Base-by-base conservation (phyloP, 2,329 filamentous ascomycete species). In the Pyrenophora seminiperda region DNA sequence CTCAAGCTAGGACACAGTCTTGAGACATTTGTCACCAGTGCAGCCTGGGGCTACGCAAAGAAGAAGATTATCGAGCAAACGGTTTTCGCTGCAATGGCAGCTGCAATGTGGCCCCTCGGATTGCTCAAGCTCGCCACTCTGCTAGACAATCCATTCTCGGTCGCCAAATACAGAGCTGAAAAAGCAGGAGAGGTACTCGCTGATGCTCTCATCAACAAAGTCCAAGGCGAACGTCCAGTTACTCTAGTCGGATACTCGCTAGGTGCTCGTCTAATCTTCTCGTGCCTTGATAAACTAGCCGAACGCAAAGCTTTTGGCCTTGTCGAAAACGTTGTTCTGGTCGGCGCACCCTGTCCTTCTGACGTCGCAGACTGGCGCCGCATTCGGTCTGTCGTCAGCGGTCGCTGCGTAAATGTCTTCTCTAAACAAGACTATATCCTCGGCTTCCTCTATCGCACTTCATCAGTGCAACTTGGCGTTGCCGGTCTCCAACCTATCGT, bases 381-480 rank as follows among this genome's bases (percentile, higher is more conserved):
- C 30, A 84, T 96, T 59, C 84, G 90, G 22, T 84, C 83, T 36
- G 90, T 93, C 0, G 91, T 96, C 0, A 84, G 87, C 1, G 91
- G 92, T 2, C 83, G 88, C 49, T 80, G 96, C 6, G 88, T 96
- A 62, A 97, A 97, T 62, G 90, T 93, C 7, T 96, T 88, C 73
- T 93, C 90, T 1, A 85, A 87, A 43, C 92, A 94, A 53, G 92
- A 97, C 72, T 89, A 90, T 65, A 85, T 97, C 24, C 83, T 97
- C 1, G 91, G 85, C 1, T 93, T 96, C 68, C 77, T 96, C 14
- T 96, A 97, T 71, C 85, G 92, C 36, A 87, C 90, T 2, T 91
- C 89, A 32, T 91, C 87, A 50, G 82, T 96, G 20, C 88, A 94
- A 57, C 81, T 89, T 32, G 92, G 92, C 3, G 84, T 96, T 33